Evolutionary conservation across 345 rosid species (phyloP).

Genomic region (Lepidium africanum): DNA sequence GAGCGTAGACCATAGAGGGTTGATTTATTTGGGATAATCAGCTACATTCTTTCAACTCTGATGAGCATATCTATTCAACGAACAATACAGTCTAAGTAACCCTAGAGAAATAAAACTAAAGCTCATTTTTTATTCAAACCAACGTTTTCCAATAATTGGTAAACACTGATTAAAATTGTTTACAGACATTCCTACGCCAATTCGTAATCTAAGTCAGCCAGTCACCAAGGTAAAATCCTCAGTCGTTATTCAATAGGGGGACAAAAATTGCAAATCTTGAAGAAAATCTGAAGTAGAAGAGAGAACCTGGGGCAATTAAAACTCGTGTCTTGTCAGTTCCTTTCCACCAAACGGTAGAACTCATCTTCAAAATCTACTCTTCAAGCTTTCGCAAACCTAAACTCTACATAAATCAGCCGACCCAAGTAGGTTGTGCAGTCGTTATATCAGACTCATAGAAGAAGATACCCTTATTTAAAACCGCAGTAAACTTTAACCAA

Average conservation of each 20-base stretch:
- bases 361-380: conserved; percentile 13
- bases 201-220: not conserved
- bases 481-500: not conserved
- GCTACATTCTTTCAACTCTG: not conserved
- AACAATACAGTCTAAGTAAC: not conserved
- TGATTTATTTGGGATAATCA: not conserved
- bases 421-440: not conserved
- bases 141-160: not conserved
- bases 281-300: not conserved
- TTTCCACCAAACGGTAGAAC: conserved; percentile 30
- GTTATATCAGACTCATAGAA: not conserved
- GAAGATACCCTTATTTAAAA: not conserved
- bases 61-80: not conserved
- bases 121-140: not conserved
- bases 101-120: not conserved
- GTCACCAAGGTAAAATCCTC: not conserved
- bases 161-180: not conserved
- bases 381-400: not conserved
- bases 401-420: not conserved
- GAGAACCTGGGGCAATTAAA: conserved; percentile 32
- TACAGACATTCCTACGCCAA: not conserved
- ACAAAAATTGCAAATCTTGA: not conserved
- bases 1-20: not conserved
- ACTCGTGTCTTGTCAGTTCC: conserved; percentile 35
- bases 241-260: not conserved